Base-by-base conservation (phyloP, 2,329 filamentous ascomycete species). In the Exophiala xenobiotica region DNA sequence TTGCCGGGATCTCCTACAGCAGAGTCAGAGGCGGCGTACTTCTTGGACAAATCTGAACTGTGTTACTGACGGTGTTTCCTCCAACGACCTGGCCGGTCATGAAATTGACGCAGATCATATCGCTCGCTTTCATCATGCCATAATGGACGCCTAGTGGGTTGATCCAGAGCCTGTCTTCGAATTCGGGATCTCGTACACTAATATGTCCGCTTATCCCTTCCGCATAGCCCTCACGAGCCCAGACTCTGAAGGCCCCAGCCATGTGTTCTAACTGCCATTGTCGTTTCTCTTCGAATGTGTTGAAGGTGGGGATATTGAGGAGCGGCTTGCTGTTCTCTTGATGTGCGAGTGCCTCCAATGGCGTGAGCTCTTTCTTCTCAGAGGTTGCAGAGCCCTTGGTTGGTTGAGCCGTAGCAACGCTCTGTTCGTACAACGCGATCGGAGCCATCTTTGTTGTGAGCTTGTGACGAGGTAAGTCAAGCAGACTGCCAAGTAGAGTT, bases 131-230 rank as follows among this genome's bases (percentile, higher is more conserved):
- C 43, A 87, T 71, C 53, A 83, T 67, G 4, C 76, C 83, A 62
- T 87, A 88, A 64, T 87, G 82, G 9, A 75, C 73, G 1, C 80
- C 82, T 1, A 87, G 69, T 51, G 68, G 53, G 70, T 80, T 87
- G 65, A 85, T 87, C 86, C 86, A 88, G 67, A 86, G 83, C 11
- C 74, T 73, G 55, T 79, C 71, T 0, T 70, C 69, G 60, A 80
- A 72, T 64, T 86, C 82, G 0, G 84, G 83, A 63, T 87, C 85
- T 7, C 83, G 76, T 1, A 87, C 79, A 12, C 74, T 78, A 56
- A 88, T 87, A 65, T 87, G 83, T 0, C 85, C 84, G 23, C 75
- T 75, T 72, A 86, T 85, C 47, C 85, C 85, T 67, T 88, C 85
- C 0, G 79, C 82, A 67, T 81, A 86, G 46, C 81, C 82, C 60